A percentile compares a stretch with the other conserved stretches of the same genome.
Evolutionary conservation across 2,329 filamentous ascomycete species (phyloP).

Genomic region (Parasarocladium wereldwijsianum): DNA sequence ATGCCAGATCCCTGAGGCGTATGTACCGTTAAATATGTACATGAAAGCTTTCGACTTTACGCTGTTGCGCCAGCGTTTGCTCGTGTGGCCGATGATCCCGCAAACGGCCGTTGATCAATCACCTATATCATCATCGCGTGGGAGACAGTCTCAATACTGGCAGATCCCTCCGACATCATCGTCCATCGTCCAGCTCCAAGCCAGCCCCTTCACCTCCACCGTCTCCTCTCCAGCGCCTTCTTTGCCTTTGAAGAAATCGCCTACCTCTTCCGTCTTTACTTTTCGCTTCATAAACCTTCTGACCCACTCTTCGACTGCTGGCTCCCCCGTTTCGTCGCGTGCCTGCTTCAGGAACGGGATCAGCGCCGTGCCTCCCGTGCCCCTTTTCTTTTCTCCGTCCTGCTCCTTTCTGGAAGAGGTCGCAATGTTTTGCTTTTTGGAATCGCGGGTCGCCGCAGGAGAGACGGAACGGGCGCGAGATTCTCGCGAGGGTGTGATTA

Average conservation of each 20-base stretch:
- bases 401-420: conserved; percentile 31
- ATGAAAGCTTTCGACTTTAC: too few species aligned
- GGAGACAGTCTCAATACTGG: conserved; percentile 23
- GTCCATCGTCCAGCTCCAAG: conserved; percentile 79
- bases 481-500: conserved; percentile 76
- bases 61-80: too few species aligned
- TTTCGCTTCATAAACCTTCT: conserved; percentile 40
- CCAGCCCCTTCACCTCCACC: conserved; percentile 49
- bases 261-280: conserved; percentile 30
- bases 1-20: too few species aligned
- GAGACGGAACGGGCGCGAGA: conserved; percentile 49
- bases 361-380: conserved; percentile 83
- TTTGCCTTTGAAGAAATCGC: conserved; percentile 45
- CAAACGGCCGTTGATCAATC: too few species aligned
- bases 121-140: neutral
- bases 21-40: too few species aligned
- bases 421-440: conserved; percentile 46
- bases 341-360: conserved; percentile 97
- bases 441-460: conserved; percentile 34
- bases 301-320: conserved; percentile 58
- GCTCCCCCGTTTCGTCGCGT: conserved; percentile 87
- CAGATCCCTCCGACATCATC: conserved; percentile 57
- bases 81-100: too few species aligned
- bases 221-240: conserved; percentile 26
- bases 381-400: conserved; percentile 45